phyloP scores from a whole-genome alignment of 2,329 filamentous ascomycete species.

The Zarea fungicola region DNA sequence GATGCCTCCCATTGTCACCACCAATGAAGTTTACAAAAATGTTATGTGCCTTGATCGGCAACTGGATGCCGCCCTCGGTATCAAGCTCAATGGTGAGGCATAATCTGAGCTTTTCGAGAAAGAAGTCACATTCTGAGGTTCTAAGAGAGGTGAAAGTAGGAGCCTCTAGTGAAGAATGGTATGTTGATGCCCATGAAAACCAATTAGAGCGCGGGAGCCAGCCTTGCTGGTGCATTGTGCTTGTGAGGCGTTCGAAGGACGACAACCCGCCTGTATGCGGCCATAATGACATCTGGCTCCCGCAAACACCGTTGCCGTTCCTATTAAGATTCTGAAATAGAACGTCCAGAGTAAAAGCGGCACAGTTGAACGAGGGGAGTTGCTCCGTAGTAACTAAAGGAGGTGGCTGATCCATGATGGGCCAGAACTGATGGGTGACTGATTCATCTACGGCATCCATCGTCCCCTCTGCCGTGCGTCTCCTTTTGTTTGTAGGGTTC shows the following conservation, averaged over 20 bases:
- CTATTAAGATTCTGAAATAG: background rate
- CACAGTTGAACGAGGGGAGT: background rate
- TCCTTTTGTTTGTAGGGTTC: conserved; percentile 19
- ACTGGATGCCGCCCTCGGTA: background rate
- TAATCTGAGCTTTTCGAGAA: conserved; percentile 1
- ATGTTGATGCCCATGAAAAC: conserved; percentile 7
- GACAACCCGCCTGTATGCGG: background rate
- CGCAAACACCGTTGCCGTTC: background rate
- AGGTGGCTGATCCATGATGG: background rate
- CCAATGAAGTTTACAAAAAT: conserved; percentile 3
- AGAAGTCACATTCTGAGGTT: background rate
- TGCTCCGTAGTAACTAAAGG: background rate
- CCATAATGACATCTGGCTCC: background rate
- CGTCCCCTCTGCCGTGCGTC: background rate
- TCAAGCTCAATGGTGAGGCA: conserved; percentile 1
- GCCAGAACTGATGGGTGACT: background rate
- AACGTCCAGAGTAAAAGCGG: conserved; percentile 2
- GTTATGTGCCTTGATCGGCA: background rate
- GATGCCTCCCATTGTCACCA: background rate
- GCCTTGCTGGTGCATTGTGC: background rate
- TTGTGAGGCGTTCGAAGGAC: background rate
- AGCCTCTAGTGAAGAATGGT: background rate
- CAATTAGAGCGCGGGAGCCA: conserved; percentile 6
- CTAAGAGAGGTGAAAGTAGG: background rate
- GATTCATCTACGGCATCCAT: background rate